These are phyloP conservation scores for Irpex lacteus DNA, from an alignment of 1,284 basidiomycete genomes.

Conservation along the genomic window DNA sequence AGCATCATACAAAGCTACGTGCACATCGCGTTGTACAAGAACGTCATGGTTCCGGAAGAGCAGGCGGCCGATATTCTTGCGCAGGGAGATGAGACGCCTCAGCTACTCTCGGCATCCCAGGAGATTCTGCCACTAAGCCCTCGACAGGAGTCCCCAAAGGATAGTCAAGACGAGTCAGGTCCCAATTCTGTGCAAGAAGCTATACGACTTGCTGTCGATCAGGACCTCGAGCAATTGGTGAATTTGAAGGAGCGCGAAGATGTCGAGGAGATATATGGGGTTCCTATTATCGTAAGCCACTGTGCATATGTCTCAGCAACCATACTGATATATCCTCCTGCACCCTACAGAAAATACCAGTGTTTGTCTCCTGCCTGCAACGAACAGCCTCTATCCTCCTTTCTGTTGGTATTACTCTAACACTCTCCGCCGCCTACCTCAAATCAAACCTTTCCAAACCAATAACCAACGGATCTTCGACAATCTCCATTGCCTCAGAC, in stretches of 20 bases:
- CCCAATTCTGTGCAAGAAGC: conserved; percentile 23
- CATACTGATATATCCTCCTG: not conserved
- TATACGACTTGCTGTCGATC: conserved; percentile 43
- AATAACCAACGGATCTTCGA: conserved; percentile 8
- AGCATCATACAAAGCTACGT: conserved; percentile 68
- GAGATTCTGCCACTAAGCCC: conserved; percentile 27
- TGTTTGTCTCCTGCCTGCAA: conserved; percentile 71
- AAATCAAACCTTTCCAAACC: conserved; percentile 33
- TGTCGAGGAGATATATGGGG: conserved; percentile 70
- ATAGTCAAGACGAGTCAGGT: conserved; percentile 4
- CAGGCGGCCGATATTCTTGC: conserved; percentile 34
- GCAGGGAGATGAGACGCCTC: conserved; percentile 19
- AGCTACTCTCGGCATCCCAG: conserved; percentile 15
- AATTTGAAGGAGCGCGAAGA: conserved; percentile 64
- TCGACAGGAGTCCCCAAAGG: conserved; percentile 9
- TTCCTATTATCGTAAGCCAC: conserved; percentile 64
- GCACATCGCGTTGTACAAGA: conserved; percentile 60
- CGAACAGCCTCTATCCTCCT: conserved; percentile 68
- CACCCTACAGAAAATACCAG: conserved; percentile 64
- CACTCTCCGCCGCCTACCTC: conserved; percentile 62
- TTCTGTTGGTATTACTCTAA: conserved; percentile 62
- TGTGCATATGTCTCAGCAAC: not conserved
- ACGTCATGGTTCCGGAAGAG: conserved; percentile 53
- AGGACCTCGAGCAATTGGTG: conserved; percentile 62
- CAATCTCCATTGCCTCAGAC: conserved; percentile 14